phyloP scores from a whole-genome alignment of 2,329 filamentous ascomycete species.

The Aspergillus sclerotialis region DNA sequence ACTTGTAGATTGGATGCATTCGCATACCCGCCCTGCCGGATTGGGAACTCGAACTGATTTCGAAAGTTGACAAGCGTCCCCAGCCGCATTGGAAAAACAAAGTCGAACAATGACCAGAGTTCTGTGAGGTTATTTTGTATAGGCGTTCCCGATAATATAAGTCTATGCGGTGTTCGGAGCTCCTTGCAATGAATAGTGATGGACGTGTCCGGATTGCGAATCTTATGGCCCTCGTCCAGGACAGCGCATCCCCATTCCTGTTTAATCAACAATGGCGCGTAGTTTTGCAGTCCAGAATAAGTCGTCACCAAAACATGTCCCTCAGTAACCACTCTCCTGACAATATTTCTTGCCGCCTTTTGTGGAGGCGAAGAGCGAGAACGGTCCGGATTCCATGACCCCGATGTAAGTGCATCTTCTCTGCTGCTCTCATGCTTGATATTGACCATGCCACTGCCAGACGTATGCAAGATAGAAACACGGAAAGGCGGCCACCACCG shows the following conservation, averaged over 20 bases:
- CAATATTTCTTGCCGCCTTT: slow-evolving; percentile 69
- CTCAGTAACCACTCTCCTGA: slow-evolving; percentile 71
- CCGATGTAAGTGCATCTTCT: slow-evolving; percentile 58
- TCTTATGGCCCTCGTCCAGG: slow-evolving; percentile 95
- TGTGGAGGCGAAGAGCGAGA: slow-evolving; percentile 40
- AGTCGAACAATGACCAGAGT: slow-evolving; percentile 95
- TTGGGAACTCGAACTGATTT: slow-evolving; percentile 87
- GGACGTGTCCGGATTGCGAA: slow-evolving; percentile 89
- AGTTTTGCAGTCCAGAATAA: slow-evolving; percentile 91
- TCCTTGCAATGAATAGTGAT: slow-evolving; percentile 96
- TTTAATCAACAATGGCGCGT: slow-evolving; percentile 71
- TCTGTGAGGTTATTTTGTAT: slow-evolving; percentile 97
- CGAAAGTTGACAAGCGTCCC: slow-evolving; percentile 88
- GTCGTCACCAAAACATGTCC: slow-evolving; percentile 94
- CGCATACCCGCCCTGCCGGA: slow-evolving; percentile 86
- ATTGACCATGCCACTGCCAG: slow-evolving; percentile 93
- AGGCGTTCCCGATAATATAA: slow-evolving; percentile 92
- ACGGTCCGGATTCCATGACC: slow-evolving; percentile 41
- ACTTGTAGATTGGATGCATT: slow-evolving; percentile 92
- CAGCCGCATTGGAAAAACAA: slow-evolving; percentile 91
- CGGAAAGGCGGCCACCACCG: slow-evolving; percentile 98
- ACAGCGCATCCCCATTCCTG: slow-evolving; percentile 91
- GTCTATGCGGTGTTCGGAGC: slow-evolving; percentile 76
- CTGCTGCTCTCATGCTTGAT: slow-evolving; percentile 53
- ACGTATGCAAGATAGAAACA: slow-evolving; percentile 90